Evolutionary conservation across 148 eudicot species (phyloP), one percentile per base, ranked within the genome.

Genomic region (Cornus kousa): DNA sequence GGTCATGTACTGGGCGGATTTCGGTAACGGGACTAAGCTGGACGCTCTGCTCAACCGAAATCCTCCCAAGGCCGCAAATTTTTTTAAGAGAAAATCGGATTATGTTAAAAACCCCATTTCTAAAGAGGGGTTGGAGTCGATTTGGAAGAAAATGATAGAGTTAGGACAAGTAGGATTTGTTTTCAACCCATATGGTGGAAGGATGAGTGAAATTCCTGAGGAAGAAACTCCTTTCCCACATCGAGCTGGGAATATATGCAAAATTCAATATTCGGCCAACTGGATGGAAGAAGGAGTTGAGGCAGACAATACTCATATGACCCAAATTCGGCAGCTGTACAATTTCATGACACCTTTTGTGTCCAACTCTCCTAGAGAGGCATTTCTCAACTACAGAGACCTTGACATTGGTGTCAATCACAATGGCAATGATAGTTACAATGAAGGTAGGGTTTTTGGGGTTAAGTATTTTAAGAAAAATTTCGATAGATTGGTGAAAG

Each of bases 161-260:
- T 2, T 83, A 7, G 86, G 71, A 5, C 37, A 46, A 3, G 24
- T 67, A 1, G 31, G 17, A 48, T 5, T 65, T 72, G 68, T 59
- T 5, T 83, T 77, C 71, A 85, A 81, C 20, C 90, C 88, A 5
- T 88, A 86, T 11, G 90, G 90, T 9, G 90, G 90, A 0, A 82
- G 31, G 64, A 89, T 89, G 92, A 53, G 73, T 8, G 80, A 87
- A 24, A 80, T 87, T 10, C 35, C 84, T 0, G 84, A 70, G 20
- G 31, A 31, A 6, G 84, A 67, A 0, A 83, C 86, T 7, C 90
- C 92, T 0, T 89, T 85, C 20, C 92, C 92, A 67, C 92, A 89
- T 9, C 65, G 90, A 16, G 79, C 73, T 28, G 92, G 88, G 8
- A 85, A 74, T 35, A 68, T 83, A 14, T 89, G 59, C 76, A 87